Percentiles rank a stretch among this genome's conserved stretches.
phyloP scores from a whole-genome alignment of 352 stramenopile species.

The Sclerospora graminicola region DNA sequence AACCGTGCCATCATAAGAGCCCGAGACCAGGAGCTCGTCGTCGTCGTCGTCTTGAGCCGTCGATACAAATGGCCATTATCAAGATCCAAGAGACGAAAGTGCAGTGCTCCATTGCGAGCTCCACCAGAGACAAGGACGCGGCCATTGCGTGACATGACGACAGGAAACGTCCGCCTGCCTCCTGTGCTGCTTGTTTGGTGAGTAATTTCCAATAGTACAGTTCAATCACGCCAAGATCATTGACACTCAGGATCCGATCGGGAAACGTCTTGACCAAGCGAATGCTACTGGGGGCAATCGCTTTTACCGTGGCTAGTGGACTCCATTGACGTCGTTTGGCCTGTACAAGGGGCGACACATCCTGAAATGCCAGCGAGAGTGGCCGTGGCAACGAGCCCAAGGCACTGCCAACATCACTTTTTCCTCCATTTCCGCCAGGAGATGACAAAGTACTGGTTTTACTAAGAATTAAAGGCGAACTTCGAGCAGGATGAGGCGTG shows the following conservation, averaged over 20 bases:
- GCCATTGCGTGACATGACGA: constrained; percentile 58
- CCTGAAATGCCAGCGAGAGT: constrained; percentile 58
- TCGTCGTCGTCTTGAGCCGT: constrained; percentile 58
- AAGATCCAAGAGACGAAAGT: constrained; percentile 65
- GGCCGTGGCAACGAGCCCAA: constrained; percentile 32
- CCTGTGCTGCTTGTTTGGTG: constrained; percentile 29
- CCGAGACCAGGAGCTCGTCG: constrained; percentile 60
- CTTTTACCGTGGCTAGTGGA: constrained; percentile 42
- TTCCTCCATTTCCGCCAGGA: constrained; percentile 4
- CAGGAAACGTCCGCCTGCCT: constrained; percentile 26
- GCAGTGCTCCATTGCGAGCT: constrained; percentile 56
- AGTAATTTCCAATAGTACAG: constrained; percentile 77
- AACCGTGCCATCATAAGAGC: constrained; percentile 56
- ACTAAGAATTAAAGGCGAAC: constrained; percentile 21
- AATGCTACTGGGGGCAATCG: constrained; percentile 43
- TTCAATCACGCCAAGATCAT: constrained; percentile 77
- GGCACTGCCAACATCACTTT: constrained; percentile 1
- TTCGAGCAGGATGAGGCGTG: constrained; percentile 58
- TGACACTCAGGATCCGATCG: constrained; percentile 70
- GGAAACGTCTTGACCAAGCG: constrained; percentile 61
- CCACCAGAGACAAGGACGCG: constrained; percentile 65
- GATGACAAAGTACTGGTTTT: constrained; percentile 6
- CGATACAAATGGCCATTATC: constrained; percentile 51
- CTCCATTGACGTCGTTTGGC: constrained; percentile 55
- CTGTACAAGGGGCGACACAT: constrained; percentile 38